Percentiles rank a stretch among this genome's conserved stretches.
These are phyloP conservation scores for Sporisorium reilianum DNA, from an alignment of 1,284 basidiomycete species.

Conservation along the genomic window DNA sequence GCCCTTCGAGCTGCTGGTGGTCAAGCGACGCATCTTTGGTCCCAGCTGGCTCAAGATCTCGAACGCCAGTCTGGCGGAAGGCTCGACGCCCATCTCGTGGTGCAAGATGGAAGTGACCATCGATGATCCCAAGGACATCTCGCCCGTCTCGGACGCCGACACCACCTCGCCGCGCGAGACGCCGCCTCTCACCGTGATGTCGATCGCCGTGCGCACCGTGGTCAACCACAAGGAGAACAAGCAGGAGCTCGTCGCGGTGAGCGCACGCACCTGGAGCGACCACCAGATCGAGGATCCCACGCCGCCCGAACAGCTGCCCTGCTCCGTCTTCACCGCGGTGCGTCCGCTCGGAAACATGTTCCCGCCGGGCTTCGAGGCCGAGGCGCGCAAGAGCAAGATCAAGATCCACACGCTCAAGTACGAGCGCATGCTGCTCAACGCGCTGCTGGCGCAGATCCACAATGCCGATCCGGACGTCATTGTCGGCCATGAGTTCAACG, in stretches of 20 bases:
- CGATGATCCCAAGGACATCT: conserved; percentile 86
- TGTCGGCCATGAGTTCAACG: conserved; percentile 93
- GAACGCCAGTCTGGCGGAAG: conserved; percentile 76
- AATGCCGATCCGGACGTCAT: conserved; percentile 94
- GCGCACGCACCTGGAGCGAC: conserved; percentile 85
- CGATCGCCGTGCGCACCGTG: conserved; percentile 87
- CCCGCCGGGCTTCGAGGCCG: conserved; percentile 82
- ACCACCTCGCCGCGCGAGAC: conserved; percentile 80
- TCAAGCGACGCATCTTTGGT: conserved; percentile 98
- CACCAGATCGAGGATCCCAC: conserved; percentile 64
- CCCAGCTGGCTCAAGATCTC: conserved; percentile 94
- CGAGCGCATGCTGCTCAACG: conserved; percentile 87
- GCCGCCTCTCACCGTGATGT: conserved; percentile 92
- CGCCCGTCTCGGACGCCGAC: conserved; percentile 83
- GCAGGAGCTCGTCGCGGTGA: conserved; percentile 89
- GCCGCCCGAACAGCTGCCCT: conserved; percentile 76
- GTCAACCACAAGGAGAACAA: conserved; percentile 95
- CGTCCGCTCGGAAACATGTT: conserved; percentile 87
- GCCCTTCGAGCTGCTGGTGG: conserved; percentile 92
- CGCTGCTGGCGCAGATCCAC: conserved; percentile 83
- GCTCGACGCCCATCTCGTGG: conserved; percentile 60
- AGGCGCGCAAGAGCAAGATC: conserved; percentile 72
- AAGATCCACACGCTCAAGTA: conserved; percentile 78
- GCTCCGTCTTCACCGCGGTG: conserved; percentile 87
- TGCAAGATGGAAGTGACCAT: conserved; percentile 87